Conservation (phyloP, 257 asterid species). For the Oldenlandia corymbosa region DNA sequence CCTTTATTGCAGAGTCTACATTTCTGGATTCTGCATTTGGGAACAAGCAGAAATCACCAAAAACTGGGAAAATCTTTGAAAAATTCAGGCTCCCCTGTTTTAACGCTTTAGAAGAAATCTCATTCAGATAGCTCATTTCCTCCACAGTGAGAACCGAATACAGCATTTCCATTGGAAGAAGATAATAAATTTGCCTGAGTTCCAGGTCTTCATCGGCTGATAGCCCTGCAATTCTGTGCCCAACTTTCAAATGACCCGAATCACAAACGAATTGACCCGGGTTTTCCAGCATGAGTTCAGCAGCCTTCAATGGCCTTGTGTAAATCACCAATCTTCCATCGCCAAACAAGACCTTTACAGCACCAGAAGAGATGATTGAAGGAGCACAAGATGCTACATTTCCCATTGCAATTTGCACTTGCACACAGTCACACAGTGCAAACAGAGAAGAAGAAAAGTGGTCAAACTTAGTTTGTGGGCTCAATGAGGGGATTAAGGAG, state of each 20-base stretch:
- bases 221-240: slow-evolving; percentile 46
- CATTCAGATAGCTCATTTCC: slow-evolving; percentile 33
- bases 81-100: slow-evolving; percentile 31
- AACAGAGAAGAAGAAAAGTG: neutral
- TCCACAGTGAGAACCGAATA: slow-evolving; percentile 62
- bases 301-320: slow-evolving; percentile 39
- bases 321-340: slow-evolving; percentile 46
- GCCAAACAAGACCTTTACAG: slow-evolving; percentile 33
- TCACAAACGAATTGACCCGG: slow-evolving; percentile 60
- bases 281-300: slow-evolving; percentile 54
- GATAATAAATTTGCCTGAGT: slow-evolving; percentile 37
- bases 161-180: slow-evolving; percentile 66
- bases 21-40: slow-evolving; percentile 24
- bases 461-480: neutral
- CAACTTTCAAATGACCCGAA: slow-evolving; percentile 37
- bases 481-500: no score
- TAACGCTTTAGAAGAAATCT: slow-evolving; percentile 32
- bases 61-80: slow-evolving; percentile 46
- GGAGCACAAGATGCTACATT: slow-evolving; percentile 65
- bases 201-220: slow-evolving; percentile 62
- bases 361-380: slow-evolving; percentile 34
- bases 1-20: slow-evolving; percentile 12
- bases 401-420: slow-evolving; percentile 45
- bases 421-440: neutral
- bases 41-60: slow-evolving; percentile 43